Conservation (phyloP, 306 rosid genomes). For the Adenanthera pavonina region DNA sequence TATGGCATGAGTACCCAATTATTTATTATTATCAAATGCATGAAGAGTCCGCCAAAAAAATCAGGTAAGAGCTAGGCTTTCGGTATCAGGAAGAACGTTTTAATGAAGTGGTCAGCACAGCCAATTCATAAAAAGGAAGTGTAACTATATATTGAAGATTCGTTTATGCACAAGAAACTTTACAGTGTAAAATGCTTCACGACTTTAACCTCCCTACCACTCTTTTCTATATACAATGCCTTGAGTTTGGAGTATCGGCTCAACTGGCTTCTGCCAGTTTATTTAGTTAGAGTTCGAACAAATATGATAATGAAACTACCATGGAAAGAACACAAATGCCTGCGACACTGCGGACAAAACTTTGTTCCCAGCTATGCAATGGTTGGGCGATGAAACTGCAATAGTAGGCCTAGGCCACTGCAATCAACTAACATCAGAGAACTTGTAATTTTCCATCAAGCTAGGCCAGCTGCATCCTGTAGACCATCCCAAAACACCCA, state of each 20-base stretch:
- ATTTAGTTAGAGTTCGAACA: conserved; percentile 60
- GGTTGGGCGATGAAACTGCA: conserved; percentile 31
- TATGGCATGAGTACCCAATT: background rate
- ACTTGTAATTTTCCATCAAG: conserved; percentile 56
- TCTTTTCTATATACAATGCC: conserved; percentile 83
- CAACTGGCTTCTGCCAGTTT: conserved; percentile 58
- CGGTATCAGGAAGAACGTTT: conserved; percentile 15
- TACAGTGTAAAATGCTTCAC: conserved; percentile 57
- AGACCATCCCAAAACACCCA: conserved; percentile 96
- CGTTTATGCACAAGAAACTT: conserved; percentile 57
- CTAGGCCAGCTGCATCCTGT: conserved; percentile 96
- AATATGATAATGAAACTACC: conserved; percentile 51
- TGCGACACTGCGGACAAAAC: conserved; percentile 69
- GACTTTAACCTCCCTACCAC: conserved; percentile 65
- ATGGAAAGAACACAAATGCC: conserved; percentile 44
- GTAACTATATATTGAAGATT: conserved; percentile 38
- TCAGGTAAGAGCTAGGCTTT: background rate
- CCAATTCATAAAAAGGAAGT: background rate
- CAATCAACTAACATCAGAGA: conserved; percentile 63
- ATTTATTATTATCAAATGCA: background rate
- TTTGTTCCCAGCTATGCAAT: conserved; percentile 57
- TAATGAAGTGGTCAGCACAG: conserved; percentile 37
- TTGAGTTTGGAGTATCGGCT: conserved; percentile 56
- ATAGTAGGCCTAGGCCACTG: conserved; percentile 4
- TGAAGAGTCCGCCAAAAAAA: background rate